Conservation (phyloP, 495 filamentous ascomycete species). For the Pseudomonodictys pantanalensis region DNA sequence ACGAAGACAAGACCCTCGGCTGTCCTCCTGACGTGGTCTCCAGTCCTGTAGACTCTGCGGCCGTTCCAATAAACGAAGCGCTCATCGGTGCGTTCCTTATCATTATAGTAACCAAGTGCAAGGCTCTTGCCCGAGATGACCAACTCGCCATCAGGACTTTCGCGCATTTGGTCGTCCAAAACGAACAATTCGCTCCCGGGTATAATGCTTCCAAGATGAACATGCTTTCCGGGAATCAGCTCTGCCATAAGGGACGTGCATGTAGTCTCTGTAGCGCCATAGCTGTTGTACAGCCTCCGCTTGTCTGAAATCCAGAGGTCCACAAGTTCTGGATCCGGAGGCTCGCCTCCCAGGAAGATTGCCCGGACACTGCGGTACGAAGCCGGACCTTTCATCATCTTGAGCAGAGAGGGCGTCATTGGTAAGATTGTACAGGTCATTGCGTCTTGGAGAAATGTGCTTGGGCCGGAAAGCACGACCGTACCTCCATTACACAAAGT, state of each 20-base stretch:
- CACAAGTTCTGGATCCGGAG: conserved; percentile 16
- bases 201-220: not conserved
- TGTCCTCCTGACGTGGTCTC: conserved; percentile 21
- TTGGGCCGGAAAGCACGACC: conserved; percentile 27
- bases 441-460: conserved; percentile 6
- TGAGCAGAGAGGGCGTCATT: conserved; percentile 29
- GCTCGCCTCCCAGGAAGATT: conserved; percentile 37
- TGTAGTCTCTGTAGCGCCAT: conserved; percentile 42
- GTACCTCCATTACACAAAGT: conserved; percentile 28
- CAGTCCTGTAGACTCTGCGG: conserved; percentile 23
- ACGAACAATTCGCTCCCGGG: not conserved
- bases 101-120: conserved; percentile 17
- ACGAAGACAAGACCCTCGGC: conserved; percentile 21
- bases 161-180: not conserved
- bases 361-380: conserved; percentile 13
- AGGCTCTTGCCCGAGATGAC: conserved; percentile 4
- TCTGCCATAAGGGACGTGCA: conserved; percentile 19
- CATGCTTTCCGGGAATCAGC: not conserved
- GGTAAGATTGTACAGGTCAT: conserved; percentile 22
- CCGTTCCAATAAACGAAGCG: conserved; percentile 44
- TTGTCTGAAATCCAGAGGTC: conserved; percentile 25
- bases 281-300: conserved; percentile 34
- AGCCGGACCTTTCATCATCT: conserved; percentile 3
- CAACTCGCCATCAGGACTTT: conserved; percentile 16
- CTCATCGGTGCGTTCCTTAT: conserved; percentile 35